A percentile compares a stretch with the other conserved stretches of the same genome.
Evolutionary conservation across 306 rosid genomes (phyloP).

Genomic region (Vigna unguiculata): DNA sequence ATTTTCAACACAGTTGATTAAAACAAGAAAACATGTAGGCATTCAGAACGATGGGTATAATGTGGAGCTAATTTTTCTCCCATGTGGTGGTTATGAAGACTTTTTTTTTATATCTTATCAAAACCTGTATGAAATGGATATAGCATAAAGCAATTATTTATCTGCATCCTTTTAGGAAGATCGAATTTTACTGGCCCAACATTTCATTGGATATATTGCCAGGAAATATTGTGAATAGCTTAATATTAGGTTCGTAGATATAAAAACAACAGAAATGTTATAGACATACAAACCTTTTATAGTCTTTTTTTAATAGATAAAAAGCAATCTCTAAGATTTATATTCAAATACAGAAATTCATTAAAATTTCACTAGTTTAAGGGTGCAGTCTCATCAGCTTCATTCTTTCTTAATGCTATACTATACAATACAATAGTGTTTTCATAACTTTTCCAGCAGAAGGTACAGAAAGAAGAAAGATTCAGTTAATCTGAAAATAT

Average conservation of each 20-base stretch:
- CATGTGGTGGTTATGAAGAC: background rate
- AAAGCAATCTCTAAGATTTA: background rate
- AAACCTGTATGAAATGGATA: constrained; percentile 11
- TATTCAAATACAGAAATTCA: background rate
- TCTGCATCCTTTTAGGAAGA: constrained; percentile 22
- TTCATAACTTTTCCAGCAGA: background rate
- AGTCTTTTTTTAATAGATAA: background rate
- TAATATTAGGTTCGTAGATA: constrained; percentile 11
- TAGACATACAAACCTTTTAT: background rate
- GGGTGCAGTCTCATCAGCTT: background rate
- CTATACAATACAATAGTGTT: background rate
- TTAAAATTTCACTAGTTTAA: background rate
- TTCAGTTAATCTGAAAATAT: constrained; percentile 2
- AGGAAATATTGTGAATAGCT: background rate
- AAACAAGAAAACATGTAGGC: constrained; percentile 4
- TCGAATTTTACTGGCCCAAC: background rate
- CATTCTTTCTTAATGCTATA: constrained; percentile 13
- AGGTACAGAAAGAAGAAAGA: no score
- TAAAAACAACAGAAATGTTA: constrained; percentile 1
- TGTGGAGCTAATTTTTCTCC: constrained; percentile 12
- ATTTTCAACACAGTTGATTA: constrained; percentile 11
- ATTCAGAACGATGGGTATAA: constrained; percentile 15
- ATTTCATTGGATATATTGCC: constrained; percentile 3
- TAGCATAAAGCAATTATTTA: constrained; percentile 8
- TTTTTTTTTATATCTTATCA: background rate